Base-by-base conservation (phyloP, 2,329 filamentous ascomycete species). In the Talaromyces islandicus region DNA sequence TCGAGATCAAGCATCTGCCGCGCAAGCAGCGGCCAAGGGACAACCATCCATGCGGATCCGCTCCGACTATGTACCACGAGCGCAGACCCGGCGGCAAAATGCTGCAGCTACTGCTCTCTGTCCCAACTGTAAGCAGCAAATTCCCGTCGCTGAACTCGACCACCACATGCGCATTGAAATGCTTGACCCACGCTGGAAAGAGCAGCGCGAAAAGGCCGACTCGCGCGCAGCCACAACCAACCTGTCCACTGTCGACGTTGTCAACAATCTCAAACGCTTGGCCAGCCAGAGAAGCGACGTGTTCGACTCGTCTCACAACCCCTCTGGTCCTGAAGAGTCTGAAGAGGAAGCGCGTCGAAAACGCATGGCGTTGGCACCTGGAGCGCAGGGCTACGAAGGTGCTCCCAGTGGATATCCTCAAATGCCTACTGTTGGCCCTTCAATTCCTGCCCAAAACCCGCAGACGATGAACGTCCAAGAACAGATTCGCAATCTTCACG, bases 111-210 rank as follows among this genome's bases (percentile, higher is more conserved):
- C 70, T 41, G 89, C 88, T 4, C 80, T 96, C 60, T 97, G 93
- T 73, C 92, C 92, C 60, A 96, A 96, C 76, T 97, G 94, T 81
- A 89, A 90, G 67, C 91, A 96, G 77, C 87, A 90, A 66, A 92
- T 97, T 62, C 91, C 92, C 7, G 85, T 90, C 68, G 86, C 89
- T 68, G 93, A 97, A 77, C 83, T 97, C 65, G 90, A 94, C 62
- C 88, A 93, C 64, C 93, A 97, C 71, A 93, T 97, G 85, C 86
- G 90, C 75, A 96, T 97, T 71, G 93, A 97, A 76, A 83, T 97
- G 53, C 84, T 97, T 61, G 93, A 97, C 72, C 93, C 93, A 0
- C 85, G 89, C 61, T 97, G 93, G 92, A 96, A 96, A 73, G 92
- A 97, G 72, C 92, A 97, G 73, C 91, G 92, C 67, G 89, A 90